Evolutionary conservation across 768 basidiomycete genomes (phyloP).

Genomic region (Lentinula sp.): DNA sequence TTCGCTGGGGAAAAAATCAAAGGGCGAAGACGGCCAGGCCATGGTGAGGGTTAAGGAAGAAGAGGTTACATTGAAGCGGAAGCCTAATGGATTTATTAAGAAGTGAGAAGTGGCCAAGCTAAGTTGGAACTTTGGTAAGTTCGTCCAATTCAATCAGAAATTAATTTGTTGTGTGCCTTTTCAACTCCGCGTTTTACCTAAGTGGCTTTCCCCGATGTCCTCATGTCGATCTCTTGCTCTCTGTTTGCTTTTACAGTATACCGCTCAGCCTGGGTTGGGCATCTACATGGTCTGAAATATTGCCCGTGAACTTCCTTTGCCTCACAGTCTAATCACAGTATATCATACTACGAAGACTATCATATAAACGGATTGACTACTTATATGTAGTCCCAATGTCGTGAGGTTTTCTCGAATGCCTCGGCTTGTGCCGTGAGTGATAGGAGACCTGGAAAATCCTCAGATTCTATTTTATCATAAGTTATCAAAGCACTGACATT

Average conservation of each 20-base stretch:
- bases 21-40: background rate
- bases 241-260: background rate
- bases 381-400: background rate
- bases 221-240: too few species aligned
- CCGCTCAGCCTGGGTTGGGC: background rate
- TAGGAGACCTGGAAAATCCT: background rate
- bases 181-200: background rate
- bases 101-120: background rate
- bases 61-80: constrained; percentile 3
- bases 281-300: too few species aligned
- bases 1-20: constrained; percentile 42
- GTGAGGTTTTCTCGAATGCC: background rate
- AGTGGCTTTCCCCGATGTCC: background rate
- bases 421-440: background rate
- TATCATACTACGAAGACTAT: too few species aligned
- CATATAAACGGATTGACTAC: too few species aligned
- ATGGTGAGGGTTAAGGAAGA: background rate
- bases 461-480: background rate
- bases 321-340: too few species aligned
- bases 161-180: background rate
- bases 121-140: background rate
- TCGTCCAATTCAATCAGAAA: background rate
- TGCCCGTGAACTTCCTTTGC: too few species aligned
- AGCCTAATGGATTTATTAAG: background rate
- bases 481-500: too few species aligned